A percentile compares a stretch with the other conserved stretches of the same genome.
These are phyloP conservation scores for Marsdenia floribunda DNA, from an alignment of 257 asterid species.

Conservation along the genomic window DNA sequence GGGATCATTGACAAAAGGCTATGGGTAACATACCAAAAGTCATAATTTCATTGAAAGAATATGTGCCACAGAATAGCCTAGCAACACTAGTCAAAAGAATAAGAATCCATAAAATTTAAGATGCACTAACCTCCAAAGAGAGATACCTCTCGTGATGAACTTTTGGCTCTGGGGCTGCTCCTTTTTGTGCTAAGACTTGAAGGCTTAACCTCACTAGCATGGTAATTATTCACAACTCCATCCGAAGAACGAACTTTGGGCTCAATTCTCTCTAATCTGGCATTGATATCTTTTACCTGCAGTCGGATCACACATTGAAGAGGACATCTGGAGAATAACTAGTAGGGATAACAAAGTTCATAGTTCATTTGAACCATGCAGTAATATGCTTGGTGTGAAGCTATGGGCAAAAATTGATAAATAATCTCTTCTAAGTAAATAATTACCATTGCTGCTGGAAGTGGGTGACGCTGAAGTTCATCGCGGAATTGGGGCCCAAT, in stretches of 20 bases:
- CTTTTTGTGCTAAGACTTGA: slow-evolving; percentile 51
- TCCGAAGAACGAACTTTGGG: slow-evolving; percentile 76
- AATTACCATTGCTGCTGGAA: slow-evolving; percentile 72
- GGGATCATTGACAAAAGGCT: not conserved
- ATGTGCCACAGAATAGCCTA: not conserved
- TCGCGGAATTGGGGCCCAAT: slow-evolving; percentile 92
- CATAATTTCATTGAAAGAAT: too few relatives aligned
- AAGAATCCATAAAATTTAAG: not conserved
- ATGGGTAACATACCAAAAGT: not conserved
- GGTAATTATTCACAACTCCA: slow-evolving; percentile 49
- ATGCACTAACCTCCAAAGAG: slow-evolving; percentile 89
- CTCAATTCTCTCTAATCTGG: slow-evolving; percentile 84
- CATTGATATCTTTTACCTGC: slow-evolving; percentile 87
- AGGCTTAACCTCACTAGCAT: slow-evolving; percentile 56
- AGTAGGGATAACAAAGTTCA: slow-evolving; percentile 11
- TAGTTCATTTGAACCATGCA: not conserved
- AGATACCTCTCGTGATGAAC: slow-evolving; percentile 72
- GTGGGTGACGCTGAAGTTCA: slow-evolving; percentile 83
- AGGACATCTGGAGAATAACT: not conserved
- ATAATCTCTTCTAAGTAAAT: not conserved
- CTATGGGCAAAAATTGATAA: not conserved
- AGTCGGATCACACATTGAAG: slow-evolving; percentile 28
- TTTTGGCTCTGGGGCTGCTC: slow-evolving; percentile 88
- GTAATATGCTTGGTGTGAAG: not conserved
- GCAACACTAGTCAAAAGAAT: not conserved